Evolutionary conservation across 495 filamentous ascomycete genomes (phyloP), one percentile per base, ranked within the genome.

Genomic region (Penicillium salamii): DNA sequence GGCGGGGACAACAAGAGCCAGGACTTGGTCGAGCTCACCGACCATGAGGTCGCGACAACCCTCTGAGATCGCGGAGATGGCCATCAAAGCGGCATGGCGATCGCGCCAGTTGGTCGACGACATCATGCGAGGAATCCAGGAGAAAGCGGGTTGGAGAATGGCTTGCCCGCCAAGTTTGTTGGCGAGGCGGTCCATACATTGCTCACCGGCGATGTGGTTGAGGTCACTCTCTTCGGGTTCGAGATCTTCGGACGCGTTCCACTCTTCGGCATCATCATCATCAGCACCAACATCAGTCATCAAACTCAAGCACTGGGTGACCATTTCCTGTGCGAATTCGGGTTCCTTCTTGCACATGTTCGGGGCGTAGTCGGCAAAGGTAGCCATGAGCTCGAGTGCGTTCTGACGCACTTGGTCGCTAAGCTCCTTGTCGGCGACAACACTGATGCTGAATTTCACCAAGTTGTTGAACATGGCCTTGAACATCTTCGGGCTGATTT

Each of bases 201-300:
- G 95, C 71, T 99, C 95, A 54, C 95, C 95, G 12, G 93, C 93
- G 46, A 99, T 91, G 65, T 99, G 95, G 68, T 99, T 99, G 23
- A 88, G 78, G 65, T 99, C 95, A 58, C 90, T 97, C 66, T 99
- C 95, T 50, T 97, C 93, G 20, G 87, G 81, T 48, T 99, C 95
- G 45, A 95, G 82, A 76, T 99, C 95, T 58, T 99, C 93, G 23
- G 88, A 87, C 5, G 81, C 78, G 55, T 96, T 88, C 95, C 95
- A 99, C 56, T 97, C 95, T 11, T 81, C 74, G 5, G 92, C 95
- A 77, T 97, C 88, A 26, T 99, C 92, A 54, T 99, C 95, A 52
- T 97, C 95, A 43, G 81, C 76, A 29, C 92, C 95, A 52, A 99
- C 85, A 67, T 99, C 95, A n/a, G 95, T 99, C 95, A 99, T 97